A percentile compares a stretch with the other conserved stretches of the same genome.
Conservation (phyloP, 176 grass and related monocot species). For the Cenchrus fungigraminus region DNA sequence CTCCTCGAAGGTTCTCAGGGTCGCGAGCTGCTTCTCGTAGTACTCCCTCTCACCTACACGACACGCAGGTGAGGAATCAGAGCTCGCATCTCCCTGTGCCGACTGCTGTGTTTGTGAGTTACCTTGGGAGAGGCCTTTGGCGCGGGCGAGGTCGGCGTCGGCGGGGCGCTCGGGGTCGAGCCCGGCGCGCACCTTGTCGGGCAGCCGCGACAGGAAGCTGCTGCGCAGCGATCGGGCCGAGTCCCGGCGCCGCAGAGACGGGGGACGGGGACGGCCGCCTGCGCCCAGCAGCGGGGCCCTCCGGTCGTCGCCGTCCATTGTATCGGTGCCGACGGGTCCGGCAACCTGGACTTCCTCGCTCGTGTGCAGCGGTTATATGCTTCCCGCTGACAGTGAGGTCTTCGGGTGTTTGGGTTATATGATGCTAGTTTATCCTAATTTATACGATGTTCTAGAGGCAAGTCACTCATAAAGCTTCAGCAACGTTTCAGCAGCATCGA, state of each 20-base stretch:
- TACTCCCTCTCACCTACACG: slow-evolving; percentile 69
- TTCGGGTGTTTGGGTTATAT: too few species aligned
- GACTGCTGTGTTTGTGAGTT: neutral
- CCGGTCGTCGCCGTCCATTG: slow-evolving; percentile 50
- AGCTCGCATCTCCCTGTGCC: neutral
- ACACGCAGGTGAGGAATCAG: neutral
- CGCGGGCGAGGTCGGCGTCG: slow-evolving; percentile 57
- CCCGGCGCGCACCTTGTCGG: slow-evolving; percentile 72
- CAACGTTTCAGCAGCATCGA: neutral
- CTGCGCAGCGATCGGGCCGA: slow-evolving; percentile 75
- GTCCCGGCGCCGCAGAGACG: slow-evolving; percentile 47
- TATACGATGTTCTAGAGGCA: slow-evolving; percentile 1
- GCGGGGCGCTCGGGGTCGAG: slow-evolving; percentile 68
- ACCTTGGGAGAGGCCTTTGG: slow-evolving; percentile 78
- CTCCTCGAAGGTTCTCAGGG: slow-evolving; percentile 69
- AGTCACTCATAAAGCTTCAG: neutral
- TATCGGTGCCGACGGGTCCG: neutral
- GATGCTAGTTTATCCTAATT: neutral
- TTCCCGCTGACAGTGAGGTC: too few species aligned
- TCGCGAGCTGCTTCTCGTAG: slow-evolving; percentile 78
- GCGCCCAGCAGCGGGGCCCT: slow-evolving; percentile 57
- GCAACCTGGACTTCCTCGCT: neutral
- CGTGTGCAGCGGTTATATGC: neutral
- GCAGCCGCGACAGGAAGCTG: slow-evolving; percentile 71
- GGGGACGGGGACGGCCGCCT: slow-evolving; percentile 7